phyloP scores from a whole-genome alignment of 73 alveolate genomes.

The Tetrahymena malaccensis region DNA sequence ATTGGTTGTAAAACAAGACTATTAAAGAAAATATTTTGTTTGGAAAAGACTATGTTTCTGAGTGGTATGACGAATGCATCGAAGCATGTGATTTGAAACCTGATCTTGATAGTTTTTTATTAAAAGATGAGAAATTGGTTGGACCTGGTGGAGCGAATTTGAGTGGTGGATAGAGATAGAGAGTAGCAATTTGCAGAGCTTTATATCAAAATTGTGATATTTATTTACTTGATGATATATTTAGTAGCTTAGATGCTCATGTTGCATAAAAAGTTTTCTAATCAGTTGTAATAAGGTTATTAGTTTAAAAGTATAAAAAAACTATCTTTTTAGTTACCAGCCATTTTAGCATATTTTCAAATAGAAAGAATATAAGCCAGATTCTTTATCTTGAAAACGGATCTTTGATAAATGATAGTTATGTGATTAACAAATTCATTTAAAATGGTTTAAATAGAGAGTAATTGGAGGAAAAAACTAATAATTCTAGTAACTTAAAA shows the following conservation, averaged over 20 bases:
- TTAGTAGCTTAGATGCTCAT: background rate
- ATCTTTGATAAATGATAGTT: too few relatives aligned
- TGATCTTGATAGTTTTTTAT: constrained; percentile 54
- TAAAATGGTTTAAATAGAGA: too few relatives aligned
- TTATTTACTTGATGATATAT: constrained; percentile 17
- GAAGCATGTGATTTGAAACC: constrained; percentile 52
- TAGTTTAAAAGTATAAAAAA: too few relatives aligned
- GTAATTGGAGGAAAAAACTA: too few relatives aligned
- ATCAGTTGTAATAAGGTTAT: too few relatives aligned
- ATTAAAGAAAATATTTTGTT: constrained; percentile 10
- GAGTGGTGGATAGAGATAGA: constrained; percentile 31
- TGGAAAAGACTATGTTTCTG: constrained; percentile 43
- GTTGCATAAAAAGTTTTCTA: too few relatives aligned
- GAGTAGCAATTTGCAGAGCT: constrained; percentile 17
- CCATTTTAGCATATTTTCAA: too few relatives aligned
- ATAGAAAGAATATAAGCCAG: too few relatives aligned
- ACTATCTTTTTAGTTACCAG: too few relatives aligned
- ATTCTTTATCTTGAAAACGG: too few relatives aligned
- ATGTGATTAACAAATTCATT: too few relatives aligned
- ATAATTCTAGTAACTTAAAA: too few relatives aligned
- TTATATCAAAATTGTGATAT: background rate
- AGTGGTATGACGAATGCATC: constrained; percentile 58
- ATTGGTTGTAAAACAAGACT: constrained; percentile 27
- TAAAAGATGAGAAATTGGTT: constrained; percentile 5
- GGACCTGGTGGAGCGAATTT: constrained; percentile 40